These are phyloP conservation scores for Citropsis articulata DNA, from an alignment of 345 rosid genomes.

Conservation along the genomic window DNA sequence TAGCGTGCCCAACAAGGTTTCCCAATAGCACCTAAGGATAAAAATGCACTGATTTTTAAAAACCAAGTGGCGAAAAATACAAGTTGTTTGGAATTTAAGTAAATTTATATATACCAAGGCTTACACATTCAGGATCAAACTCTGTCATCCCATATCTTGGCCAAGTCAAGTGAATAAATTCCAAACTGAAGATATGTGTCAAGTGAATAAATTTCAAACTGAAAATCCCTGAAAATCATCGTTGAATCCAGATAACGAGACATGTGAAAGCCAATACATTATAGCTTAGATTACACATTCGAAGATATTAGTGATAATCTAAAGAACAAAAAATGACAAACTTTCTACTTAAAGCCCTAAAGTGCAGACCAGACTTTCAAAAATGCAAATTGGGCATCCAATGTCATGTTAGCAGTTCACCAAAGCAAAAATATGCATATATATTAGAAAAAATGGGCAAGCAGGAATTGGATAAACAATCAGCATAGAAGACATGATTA, in stretches of 20 bases:
- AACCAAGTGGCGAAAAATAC: not conserved
- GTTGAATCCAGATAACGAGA: not conserved
- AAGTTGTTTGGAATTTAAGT: not conserved
- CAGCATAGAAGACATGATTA: not conserved
- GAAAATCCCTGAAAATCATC: not conserved
- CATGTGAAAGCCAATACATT: not conserved
- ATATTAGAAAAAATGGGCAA: not conserved
- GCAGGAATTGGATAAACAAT: not conserved
- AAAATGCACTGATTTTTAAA: not conserved
- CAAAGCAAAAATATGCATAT: not conserved
- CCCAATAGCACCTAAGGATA: not conserved
- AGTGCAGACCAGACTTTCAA: not conserved
- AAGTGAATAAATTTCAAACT: not conserved
- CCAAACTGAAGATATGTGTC: not conserved
- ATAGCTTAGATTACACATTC: not conserved
- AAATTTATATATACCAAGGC: not conserved
- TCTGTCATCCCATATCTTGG: not conserved
- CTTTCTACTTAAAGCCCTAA: not conserved
- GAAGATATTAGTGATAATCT: not conserved
- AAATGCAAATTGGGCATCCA: not conserved
- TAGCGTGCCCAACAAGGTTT: not conserved
- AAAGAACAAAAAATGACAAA: not conserved
- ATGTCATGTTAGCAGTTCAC: not conserved
- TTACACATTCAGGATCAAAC: not conserved
- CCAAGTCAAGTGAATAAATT: not conserved